Evolutionary conservation across 2,329 filamentous ascomycete species (phyloP).

Genomic region (Hysterium pulicare): DNA sequence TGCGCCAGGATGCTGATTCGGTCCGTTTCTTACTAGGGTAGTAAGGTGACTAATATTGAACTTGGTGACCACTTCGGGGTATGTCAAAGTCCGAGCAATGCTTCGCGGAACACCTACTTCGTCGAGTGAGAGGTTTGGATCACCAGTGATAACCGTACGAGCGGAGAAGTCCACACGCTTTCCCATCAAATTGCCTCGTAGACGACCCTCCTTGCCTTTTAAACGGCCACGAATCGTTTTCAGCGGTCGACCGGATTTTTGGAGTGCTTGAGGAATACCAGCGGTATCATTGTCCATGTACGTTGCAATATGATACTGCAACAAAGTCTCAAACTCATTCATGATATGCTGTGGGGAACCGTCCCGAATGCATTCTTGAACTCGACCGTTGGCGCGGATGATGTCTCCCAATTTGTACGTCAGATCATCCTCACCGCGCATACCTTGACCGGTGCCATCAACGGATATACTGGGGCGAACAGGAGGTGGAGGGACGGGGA

Average conservation of each 20-base stretch:
- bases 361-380: slow-evolving; percentile 84
- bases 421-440: slow-evolving; percentile 96
- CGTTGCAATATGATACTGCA: slow-evolving; percentile 97
- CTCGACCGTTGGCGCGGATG: slow-evolving; percentile 93
- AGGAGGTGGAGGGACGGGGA: slow-evolving; percentile 91
- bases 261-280: slow-evolving; percentile 86
- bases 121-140: slow-evolving; percentile 92
- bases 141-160: slow-evolving; percentile 98
- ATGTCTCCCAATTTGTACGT: slow-evolving; percentile 99
- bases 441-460: slow-evolving; percentile 86
- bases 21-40: slow-evolving; percentile 84
- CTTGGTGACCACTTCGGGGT: slow-evolving; percentile 93
- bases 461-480: slow-evolving; percentile 97
- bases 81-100: slow-evolving; percentile 89
- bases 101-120: slow-evolving; percentile 95
- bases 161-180: slow-evolving; percentile 99
- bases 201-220: slow-evolving; percentile 98
- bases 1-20: slow-evolving; percentile 90
- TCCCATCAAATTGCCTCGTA: slow-evolving; percentile 98
- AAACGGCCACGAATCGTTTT: slow-evolving; percentile 95
- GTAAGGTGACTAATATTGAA: slow-evolving; percentile 97
- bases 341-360: slow-evolving; percentile 90
- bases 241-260: slow-evolving; percentile 94
- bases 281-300: slow-evolving; percentile 99
- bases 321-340: slow-evolving; percentile 81